Evolutionary conservation across 345 rosid species (phyloP), one percentile per base, ranked within the genome.

Genomic region (Aquilaria malaccensis): DNA sequence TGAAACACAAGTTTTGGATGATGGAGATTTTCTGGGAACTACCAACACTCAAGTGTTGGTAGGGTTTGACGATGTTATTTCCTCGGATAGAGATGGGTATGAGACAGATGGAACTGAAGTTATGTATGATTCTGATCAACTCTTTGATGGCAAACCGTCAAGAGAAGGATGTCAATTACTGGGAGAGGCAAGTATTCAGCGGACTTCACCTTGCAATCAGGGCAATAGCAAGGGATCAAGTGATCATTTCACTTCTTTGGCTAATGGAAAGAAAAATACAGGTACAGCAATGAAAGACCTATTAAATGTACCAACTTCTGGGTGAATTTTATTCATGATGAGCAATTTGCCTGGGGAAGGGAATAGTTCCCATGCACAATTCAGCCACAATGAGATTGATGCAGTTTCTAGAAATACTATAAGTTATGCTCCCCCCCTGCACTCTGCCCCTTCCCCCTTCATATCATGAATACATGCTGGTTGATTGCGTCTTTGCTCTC

Each of bases 21-120:
- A 50, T 64, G 51, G 15, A 43, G 79, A 69, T 74, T 67, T 65
- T 49, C 57, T 74, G 60, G 70, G 59, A 56, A 56, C 55, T 58
- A 30, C 30, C 50, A 56, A 50, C 41, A 72, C 80, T 2, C 77
- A 70, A 51, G 43, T 70, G 50, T 14, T 72, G 46, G 73, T 57
- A 52, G 66, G 33, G 55, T 69, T 41, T 49, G 70, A 50, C 48
- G 68, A 65, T 2, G 50, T 37, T 37, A 37, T 67, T 67, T 69
- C 52, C 7, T 14, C 37, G 6, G 77, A 74, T 75, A 61, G 77
- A 71, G 82, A 81, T 51, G 79, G 72, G 76, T 89, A 83, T 74
- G 82, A 60, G 59, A 69, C 75, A 0, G 70, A 67, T 41, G 66
- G 59, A 67, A 88, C 89, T 54, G 83, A 74, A 75, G 72, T 73